Evolutionary conservation across 208 protist genomes (phyloP).

Genomic region (Borovskyia barvae): DNA sequence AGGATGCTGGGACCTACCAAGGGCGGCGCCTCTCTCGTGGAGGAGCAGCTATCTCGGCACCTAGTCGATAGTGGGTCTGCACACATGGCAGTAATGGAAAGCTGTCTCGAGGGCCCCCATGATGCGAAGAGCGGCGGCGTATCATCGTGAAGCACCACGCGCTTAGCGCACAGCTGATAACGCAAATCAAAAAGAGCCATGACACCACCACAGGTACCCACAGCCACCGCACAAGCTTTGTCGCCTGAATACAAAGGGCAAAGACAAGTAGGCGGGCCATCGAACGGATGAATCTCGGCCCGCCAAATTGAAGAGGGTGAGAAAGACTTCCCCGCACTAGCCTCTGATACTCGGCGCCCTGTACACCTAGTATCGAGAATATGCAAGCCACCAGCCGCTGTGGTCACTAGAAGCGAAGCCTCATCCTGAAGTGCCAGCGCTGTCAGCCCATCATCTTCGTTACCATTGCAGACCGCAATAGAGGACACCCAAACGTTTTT

Average conservation of each 20-base stretch:
- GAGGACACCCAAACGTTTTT: constrained; percentile 27
- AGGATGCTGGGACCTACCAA: constrained; percentile 35
- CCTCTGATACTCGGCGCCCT: not conserved
- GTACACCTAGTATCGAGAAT: constrained; percentile 27
- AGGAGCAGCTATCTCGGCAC: constrained; percentile 6
- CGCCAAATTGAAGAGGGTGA: constrained; percentile 29
- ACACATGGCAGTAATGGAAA: constrained; percentile 38
- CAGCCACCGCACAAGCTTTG: constrained; percentile 31
- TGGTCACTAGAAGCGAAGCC: constrained; percentile 36
- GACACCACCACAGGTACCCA: constrained; percentile 36
- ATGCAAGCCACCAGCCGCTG: constrained; percentile 32
- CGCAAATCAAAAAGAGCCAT: constrained; percentile 75
- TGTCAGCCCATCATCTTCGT: constrained; percentile 18
- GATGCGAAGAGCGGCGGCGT: not conserved
- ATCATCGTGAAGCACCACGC: not conserved
- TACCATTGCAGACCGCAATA: not conserved
- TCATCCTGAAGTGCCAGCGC: constrained; percentile 22
- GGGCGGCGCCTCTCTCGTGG: constrained; percentile 4
- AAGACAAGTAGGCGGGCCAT: constrained; percentile 42
- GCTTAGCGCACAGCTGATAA: constrained; percentile 40
- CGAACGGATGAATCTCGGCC: constrained; percentile 12
- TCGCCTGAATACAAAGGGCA: constrained; percentile 33
- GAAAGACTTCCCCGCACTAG: not conserved
- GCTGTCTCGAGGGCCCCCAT: not conserved
- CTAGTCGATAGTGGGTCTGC: constrained; percentile 33